Evolutionary conservation across 495 filamentous ascomycete species (phyloP).

Genomic region (Penicillium herquei): DNA sequence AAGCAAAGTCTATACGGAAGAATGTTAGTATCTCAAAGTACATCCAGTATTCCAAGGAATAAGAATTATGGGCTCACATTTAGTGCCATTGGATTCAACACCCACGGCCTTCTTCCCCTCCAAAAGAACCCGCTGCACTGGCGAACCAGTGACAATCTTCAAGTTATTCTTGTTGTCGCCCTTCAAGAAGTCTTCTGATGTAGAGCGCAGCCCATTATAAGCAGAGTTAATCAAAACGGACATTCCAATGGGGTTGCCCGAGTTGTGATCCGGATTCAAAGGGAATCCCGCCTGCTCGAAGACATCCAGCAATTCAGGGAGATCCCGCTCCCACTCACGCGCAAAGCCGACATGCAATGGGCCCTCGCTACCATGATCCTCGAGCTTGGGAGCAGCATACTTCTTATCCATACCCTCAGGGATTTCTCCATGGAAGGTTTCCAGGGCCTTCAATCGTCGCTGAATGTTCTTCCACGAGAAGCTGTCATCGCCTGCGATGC

Average conservation of each 20-base stretch:
- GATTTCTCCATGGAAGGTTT: slow-evolving; percentile 47
- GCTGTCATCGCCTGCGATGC: slow-evolving; percentile 29
- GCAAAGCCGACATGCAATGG: slow-evolving; percentile 46
- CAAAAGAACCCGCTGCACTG: slow-evolving; percentile 49
- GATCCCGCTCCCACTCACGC: slow-evolving; percentile 43
- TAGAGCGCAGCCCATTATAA: slow-evolving; percentile 46
- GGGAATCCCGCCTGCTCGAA: slow-evolving; percentile 42
- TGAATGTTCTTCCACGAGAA: slow-evolving; percentile 47
- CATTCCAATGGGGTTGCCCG: slow-evolving; percentile 56
- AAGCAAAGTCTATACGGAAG: slow-evolving; percentile 9
- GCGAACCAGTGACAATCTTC: slow-evolving; percentile 41
- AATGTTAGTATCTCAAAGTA: background rate
- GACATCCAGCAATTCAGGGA: slow-evolving; percentile 37
- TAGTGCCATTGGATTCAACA: slow-evolving; percentile 36
- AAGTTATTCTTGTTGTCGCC: slow-evolving; percentile 40
- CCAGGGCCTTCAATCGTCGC: slow-evolving; percentile 43
- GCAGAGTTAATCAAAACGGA: slow-evolving; percentile 44
- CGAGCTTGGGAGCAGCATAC: slow-evolving; percentile 20
- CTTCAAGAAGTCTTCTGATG: slow-evolving; percentile 44
- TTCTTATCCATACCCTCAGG: slow-evolving; percentile 35
- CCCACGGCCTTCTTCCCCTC: slow-evolving; percentile 49
- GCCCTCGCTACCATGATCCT: slow-evolving; percentile 48
- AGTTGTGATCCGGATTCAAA: slow-evolving; percentile 52
- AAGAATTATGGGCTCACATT: slow-evolving; percentile 13
- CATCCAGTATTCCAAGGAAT: no score